Conservation (phyloP, 345 rosid genomes). For the Triadica sebifera region DNA sequence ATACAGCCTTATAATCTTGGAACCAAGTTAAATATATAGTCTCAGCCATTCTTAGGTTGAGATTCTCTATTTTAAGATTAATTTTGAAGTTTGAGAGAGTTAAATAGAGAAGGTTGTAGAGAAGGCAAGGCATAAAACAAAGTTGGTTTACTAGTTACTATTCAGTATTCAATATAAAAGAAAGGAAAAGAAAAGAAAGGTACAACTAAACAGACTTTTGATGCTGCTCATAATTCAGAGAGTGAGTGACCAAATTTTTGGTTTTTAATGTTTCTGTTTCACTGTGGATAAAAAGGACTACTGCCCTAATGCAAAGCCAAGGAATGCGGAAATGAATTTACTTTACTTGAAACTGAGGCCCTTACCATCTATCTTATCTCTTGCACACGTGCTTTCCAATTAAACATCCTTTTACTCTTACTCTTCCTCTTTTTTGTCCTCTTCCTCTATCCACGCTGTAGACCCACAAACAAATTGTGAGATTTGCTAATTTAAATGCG, state of each 20-base stretch:
- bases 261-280: too few species aligned
- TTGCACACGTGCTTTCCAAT: slow-evolving; percentile 6
- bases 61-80: too few species aligned
- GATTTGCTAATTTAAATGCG: too few species aligned
- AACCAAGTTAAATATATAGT: too few species aligned
- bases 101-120: too few species aligned
- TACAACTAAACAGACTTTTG: not conserved
- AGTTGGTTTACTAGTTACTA: not conserved
- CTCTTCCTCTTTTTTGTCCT: not conserved
- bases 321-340: slow-evolving; percentile 8
- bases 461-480: too few species aligned
- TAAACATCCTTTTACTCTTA: not conserved
- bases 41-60: too few species aligned
- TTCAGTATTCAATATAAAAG: slow-evolving; percentile 15
- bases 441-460: too few species aligned
- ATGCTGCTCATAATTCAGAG: slow-evolving; percentile 3
- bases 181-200: not conserved
- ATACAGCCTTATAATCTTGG: too few species aligned
- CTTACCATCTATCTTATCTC: not conserved
- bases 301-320: slow-evolving; percentile 8
- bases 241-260: not conserved
- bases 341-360: not conserved
- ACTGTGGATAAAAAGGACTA: not conserved
- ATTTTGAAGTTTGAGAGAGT: too few species aligned
- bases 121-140: too few species aligned